Base-by-base conservation (phyloP, 768 basidiomycete genomes). In the Boletus pseudo-olivaceus region DNA sequence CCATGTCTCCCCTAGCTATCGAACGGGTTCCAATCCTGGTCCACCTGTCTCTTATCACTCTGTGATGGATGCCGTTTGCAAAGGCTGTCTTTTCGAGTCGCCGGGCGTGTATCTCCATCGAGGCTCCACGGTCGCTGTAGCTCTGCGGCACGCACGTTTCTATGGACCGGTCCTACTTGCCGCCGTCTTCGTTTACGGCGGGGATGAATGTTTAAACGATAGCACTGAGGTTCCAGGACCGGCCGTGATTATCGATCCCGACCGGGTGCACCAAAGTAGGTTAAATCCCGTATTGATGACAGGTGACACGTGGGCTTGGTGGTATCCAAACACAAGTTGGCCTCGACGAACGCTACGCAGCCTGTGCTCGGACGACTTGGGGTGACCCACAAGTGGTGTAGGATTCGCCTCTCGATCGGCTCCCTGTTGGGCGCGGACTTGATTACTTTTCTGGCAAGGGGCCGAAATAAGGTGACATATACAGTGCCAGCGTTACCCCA, bases 231-330 rank as follows among this genome's bases (percentile, higher is more conserved):
- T 37, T 20, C 33, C 23, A 23, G 12, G 32, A 33, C 23, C 15
- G 29, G 23, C 8, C 23, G 12, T 23, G 33, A 46, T 40, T 19
- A 40, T n/a, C 12, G 11, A 39, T 33, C 33, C 33, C 26, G 23
- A 23, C 23, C 23, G 43, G 7, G 27, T 15, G 83, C 60, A 76
- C 77, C 20, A 86, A 83, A 73, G 78, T 76, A 56, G 53, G 72
- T 59, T 56, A 39, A 30, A 27, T 44, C 47, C 30, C 44, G 43
- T 35, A 32, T 62, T 39, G 53, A 48, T 17, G 44, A 53, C 45
- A 39, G 11, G 47, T 44, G 37, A 42, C 54, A 50, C 41, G 47
- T 51, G 60, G 42, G 12, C 12, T 30, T 39, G 23, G 23, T 23
- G 2, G 23, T 23, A 23, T 23, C 23, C 23, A n/a, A n/a, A n/a